These are phyloP conservation scores for Monosporascus sp. DNA, from an alignment of 2,329 filamentous ascomycete species.

Conservation along the genomic window DNA sequence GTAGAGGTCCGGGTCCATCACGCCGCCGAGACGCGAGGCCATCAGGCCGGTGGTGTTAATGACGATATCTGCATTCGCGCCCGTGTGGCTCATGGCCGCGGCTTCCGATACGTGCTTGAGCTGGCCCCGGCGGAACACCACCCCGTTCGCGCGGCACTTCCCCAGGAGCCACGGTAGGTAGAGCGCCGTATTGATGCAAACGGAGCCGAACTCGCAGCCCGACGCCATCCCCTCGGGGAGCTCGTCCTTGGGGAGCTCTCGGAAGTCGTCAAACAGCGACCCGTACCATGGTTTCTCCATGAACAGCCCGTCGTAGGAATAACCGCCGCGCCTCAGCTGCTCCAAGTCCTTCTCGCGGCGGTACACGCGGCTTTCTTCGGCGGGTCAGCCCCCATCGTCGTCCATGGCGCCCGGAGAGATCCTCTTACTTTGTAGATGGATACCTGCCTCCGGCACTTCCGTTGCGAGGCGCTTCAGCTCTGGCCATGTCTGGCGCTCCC, in stretches of 20 bases:
- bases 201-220: constrained; percentile 71
- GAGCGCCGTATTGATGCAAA: constrained; percentile 86
- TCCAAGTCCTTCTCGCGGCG: constrained; percentile 58
- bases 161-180: constrained; percentile 84
- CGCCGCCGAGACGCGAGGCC: constrained; percentile 72
- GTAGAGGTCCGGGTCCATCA: constrained; percentile 66
- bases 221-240: constrained; percentile 63
- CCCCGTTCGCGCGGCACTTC: constrained; percentile 70
- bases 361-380: constrained; percentile 41
- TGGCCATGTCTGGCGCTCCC: constrained; percentile 25
- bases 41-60: constrained; percentile 83
- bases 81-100: constrained; percentile 50
- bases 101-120: constrained; percentile 72
- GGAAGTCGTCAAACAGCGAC: constrained; percentile 66
- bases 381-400: not conserved
- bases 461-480: constrained; percentile 24
- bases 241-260: constrained; percentile 51
- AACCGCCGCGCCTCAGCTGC: constrained; percentile 20
- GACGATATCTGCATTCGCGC: constrained; percentile 58
- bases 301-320: constrained; percentile 64
- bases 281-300: constrained; percentile 68
- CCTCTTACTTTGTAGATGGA: constrained; percentile 25
- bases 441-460: constrained; percentile 30
- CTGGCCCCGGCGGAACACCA: constrained; percentile 57
- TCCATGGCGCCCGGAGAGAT: not conserved